Evolutionary conservation across 768 basidiomycete genomes (phyloP).

Genomic region (Floccularia luteovirens): DNA sequence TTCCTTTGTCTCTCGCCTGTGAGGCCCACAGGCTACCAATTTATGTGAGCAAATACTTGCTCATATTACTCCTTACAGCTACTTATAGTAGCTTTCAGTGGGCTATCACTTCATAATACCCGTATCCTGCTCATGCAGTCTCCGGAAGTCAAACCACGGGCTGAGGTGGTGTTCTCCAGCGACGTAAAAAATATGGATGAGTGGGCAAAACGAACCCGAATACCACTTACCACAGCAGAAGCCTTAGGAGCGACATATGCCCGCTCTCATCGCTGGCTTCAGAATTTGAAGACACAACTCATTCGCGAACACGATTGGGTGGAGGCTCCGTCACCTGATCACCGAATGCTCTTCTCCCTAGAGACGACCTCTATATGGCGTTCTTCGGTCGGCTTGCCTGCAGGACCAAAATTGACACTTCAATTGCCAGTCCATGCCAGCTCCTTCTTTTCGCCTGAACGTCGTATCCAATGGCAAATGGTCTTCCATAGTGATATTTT

Average conservation of each 20-base stretch:
- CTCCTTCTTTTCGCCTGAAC: slow-evolving; percentile 80
- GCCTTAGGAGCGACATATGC: slow-evolving; percentile 77
- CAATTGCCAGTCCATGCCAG: slow-evolving; percentile 74
- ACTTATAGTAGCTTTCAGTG: not conserved
- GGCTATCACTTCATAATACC: slow-evolving; percentile 6
- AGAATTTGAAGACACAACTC: slow-evolving; percentile 53
- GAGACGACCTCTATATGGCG: slow-evolving; percentile 76
- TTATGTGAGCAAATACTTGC: slow-evolving; percentile 2
- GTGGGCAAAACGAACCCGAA: slow-evolving; percentile 74
- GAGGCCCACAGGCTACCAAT: not conserved
- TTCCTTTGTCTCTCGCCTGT: not conserved
- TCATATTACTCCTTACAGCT: not conserved
- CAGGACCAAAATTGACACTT: slow-evolving; percentile 64
- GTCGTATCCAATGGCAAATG: slow-evolving; percentile 86
- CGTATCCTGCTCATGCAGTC: slow-evolving; percentile 18
- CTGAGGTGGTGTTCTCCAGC: slow-evolving; percentile 71
- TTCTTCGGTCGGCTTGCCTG: slow-evolving; percentile 67
- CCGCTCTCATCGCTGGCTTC: slow-evolving; percentile 71
- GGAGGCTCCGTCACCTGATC: slow-evolving; percentile 50
- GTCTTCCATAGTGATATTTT: slow-evolving; percentile 78
- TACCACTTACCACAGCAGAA: slow-evolving; percentile 78
- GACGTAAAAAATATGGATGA: slow-evolving; percentile 78
- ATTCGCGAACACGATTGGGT: slow-evolving; percentile 66
- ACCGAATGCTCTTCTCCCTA: slow-evolving; percentile 71
- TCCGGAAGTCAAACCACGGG: slow-evolving; percentile 24